Conservation (phyloP, 768 basidiomycete species). For the Rhizopogon roseolus region DNA sequence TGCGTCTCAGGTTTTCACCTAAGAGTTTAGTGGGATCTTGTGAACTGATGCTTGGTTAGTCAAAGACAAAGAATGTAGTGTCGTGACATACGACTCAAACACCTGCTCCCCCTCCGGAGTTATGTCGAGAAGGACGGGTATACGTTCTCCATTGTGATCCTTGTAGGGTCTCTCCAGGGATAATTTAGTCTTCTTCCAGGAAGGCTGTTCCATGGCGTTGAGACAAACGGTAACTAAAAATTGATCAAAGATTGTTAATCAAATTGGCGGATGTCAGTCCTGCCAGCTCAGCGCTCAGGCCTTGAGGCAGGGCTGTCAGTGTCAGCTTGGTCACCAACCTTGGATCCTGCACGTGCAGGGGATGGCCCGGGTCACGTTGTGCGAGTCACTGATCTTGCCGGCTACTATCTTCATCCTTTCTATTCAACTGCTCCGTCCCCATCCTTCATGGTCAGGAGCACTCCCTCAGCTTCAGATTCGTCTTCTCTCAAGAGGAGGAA, state of each 20-base stretch:
- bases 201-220: conserved; percentile 26
- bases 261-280: no score
- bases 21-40: conserved; percentile 54
- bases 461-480: conserved; percentile 19
- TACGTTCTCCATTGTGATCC: conserved; percentile 62
- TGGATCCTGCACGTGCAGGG: conserved; percentile 19
- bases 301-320: background rate
- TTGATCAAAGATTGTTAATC: no score
- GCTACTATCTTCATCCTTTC: conserved; percentile 16
- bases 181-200: conserved; percentile 58
- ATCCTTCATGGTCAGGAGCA: conserved; percentile 23
- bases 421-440: conserved; percentile 25
- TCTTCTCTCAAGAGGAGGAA: conserved; percentile 56
- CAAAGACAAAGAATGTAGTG: conserved; percentile 4
- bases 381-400: conserved; percentile 3
- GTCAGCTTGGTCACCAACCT: background rate
- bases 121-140: conserved; percentile 67
- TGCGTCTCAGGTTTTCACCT: conserved; percentile 61
- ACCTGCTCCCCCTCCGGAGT: conserved; percentile 61
- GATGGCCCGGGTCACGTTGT: background rate
- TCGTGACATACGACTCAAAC: conserved; percentile 60
- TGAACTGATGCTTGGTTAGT: conserved; percentile 33
- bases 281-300: background rate
- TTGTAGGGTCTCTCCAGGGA: conserved; percentile 80
- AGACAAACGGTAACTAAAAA: no score